A percentile compares a stretch with the other conserved stretches of the same genome.
Conservation (phyloP, 139 green algal species). For the Coelastrella sp. region DNA sequence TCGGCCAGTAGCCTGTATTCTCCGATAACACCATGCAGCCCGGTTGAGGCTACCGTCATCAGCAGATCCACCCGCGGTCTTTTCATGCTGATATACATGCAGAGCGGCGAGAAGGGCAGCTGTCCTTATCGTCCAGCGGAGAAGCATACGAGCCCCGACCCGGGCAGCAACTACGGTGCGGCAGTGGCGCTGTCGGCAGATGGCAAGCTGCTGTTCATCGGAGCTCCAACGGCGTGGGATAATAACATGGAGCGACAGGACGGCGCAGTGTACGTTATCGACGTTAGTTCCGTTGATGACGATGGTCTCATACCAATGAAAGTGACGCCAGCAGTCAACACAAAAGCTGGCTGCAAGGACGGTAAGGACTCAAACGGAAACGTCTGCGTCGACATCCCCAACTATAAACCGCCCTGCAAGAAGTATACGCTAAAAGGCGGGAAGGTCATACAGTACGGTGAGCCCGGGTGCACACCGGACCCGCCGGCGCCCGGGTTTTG, state of each 20-base stretch:
- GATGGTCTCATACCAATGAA: not conserved
- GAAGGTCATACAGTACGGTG: not conserved
- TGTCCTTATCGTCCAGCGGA: constrained; percentile 24
- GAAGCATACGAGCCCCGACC: constrained; percentile 4
- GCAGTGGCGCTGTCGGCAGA: not conserved
- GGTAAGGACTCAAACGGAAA: constrained; percentile 28
- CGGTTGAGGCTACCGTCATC: too few species aligned
- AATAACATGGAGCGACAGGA: constrained; percentile 29
- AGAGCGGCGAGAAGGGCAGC: not conserved
- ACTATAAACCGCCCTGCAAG: not conserved
- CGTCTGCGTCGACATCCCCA: not conserved
- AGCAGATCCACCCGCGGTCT: too few species aligned
- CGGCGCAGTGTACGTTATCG: constrained; percentile 20
- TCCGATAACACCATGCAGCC: too few species aligned
- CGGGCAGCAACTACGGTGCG: constrained; percentile 25
- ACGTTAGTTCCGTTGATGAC: constrained; percentile 10
- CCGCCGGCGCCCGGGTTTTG: constrained; percentile 2
- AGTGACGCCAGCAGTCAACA: constrained; percentile 15
- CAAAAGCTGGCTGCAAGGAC: constrained; percentile 22
- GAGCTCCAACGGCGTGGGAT: constrained; percentile 16
- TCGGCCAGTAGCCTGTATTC: too few species aligned
- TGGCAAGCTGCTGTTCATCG: constrained; percentile 19
- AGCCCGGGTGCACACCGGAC: not conserved
- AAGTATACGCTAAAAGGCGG: not conserved
- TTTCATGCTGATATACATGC: not conserved